Conservation (phyloP, 257 asterid species). For the Eustoma russellianum region DNA sequence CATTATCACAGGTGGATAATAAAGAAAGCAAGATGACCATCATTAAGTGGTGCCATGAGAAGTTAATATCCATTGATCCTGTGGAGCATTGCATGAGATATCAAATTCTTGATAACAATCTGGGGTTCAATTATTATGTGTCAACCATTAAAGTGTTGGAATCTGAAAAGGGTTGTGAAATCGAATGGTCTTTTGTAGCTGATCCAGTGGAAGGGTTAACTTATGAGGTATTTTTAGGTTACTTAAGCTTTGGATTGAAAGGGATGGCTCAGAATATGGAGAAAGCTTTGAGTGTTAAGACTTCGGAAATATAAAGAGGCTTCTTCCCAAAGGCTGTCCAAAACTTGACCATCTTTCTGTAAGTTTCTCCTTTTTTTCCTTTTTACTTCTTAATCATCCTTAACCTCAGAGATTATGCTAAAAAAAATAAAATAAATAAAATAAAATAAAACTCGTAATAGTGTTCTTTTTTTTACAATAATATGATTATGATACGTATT, state of each 20-base stretch:
- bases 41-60: constrained; percentile 55
- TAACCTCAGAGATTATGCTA: too few species aligned
- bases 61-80: constrained; percentile 30
- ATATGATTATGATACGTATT: too few species aligned
- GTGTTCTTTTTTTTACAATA: too few species aligned
- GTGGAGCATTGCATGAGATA: constrained; percentile 29
- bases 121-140: constrained; percentile 40
- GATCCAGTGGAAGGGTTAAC: constrained; percentile 56
- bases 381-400: too few species aligned
- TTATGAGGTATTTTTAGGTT: constrained; percentile 21
- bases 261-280: constrained; percentile 46
- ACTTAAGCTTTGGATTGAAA: constrained; percentile 29
- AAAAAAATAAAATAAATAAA: too few species aligned
- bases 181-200: constrained; percentile 60
- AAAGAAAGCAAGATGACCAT: neutral
- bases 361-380: too few species aligned
- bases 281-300: constrained; percentile 17
- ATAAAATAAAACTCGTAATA: too few species aligned
- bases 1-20: neutral
- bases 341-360: too few species aligned
- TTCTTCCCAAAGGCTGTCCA: too few species aligned
- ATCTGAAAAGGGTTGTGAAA: constrained; percentile 26
- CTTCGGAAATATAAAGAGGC: too few species aligned
- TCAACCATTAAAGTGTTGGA: constrained; percentile 32
- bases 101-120: constrained; percentile 41